Base-by-base conservation (phyloP, 371 early-diverging fungal genomes). In the Blakeslea trispora region DNA sequence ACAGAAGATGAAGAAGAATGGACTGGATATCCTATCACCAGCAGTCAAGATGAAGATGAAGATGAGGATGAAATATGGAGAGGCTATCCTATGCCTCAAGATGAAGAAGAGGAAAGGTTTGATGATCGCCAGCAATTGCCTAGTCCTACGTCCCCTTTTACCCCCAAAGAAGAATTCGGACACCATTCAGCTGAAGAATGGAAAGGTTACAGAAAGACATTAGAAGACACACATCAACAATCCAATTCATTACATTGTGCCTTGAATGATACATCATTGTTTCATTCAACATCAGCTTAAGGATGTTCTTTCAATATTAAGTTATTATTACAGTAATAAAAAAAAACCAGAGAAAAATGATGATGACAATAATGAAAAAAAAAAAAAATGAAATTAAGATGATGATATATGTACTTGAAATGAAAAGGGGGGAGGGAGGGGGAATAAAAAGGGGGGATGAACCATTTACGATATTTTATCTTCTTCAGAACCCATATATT, bases 401-500 rank as follows among this genome's bases (percentile, higher is more conserved):
- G 28, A 13, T 37, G 37, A 13, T 32, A 37, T 13, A 37, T 37
- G 37, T 37, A 37, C 37, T 34, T 48, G 10, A 18, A 3, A 47
- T 17, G 9, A 58, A 32, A 42, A 39, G 18, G 48, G 31, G 5
- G 14, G 22, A 19, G 32, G 21, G 14, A 8, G 24, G 18, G 22
- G 24, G 31, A 19, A 15, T 43, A 6, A 51, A 41, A 23, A 19
- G 21, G 13, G 28, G 15, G 46, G 17, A n/a, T n/a, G n/a, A n/a
- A n/a, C n/a, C n/a, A n/a, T n/a, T 6, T 37, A 32, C 14, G 46
- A 23, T 40, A 4, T 37, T n/a, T 7, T 15, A 22, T 42, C 23
- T 49, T 60, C 51, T 52, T 57, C 64, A 34, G 76, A 61, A 0
- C 73, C 76, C 76, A 76, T 72, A 55, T 77, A 74, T 49, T 79